Base-by-base conservation (phyloP, 2,329 filamentous ascomycete genomes). In the Fusarium coffeatum region DNA sequence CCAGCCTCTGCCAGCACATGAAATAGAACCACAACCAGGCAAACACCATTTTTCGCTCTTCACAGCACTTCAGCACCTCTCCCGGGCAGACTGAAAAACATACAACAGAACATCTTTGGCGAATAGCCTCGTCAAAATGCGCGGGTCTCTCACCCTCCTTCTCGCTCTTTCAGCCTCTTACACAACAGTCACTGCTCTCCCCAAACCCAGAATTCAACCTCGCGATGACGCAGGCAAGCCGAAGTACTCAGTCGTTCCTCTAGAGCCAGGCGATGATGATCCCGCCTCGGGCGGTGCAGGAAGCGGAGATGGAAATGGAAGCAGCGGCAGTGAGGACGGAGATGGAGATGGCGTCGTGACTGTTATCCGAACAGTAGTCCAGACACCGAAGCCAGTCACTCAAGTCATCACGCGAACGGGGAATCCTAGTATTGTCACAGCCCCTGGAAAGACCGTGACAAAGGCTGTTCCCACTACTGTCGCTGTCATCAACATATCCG, bases 211-310 rank as follows among this genome's bases (percentile, higher is more conserved):
- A 28, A 57, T 77, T 9, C 57, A 67, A 45, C 64, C 60, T 45
- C 78, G 78, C 22, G 75, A 71, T 4, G 49, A 58, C 12, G 54
- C 62, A 18, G 56, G 65, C n/a, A 76, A 76, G 50, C 80, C 79
- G 3, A 73, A 74, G 23, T 83, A 82, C 50, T 80, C 79, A 5
- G 79, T 83, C 30, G 79, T 83, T 8, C 79, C 80, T 16, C 68
- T 82, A n/a, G 79, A 80, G 51, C 79, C 79, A 4, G 73, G 70
- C 18, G 68, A 78, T 8, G 68, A 73, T 25, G 70, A 74, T 16
- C 62, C 72, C 8, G 66, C 59, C 11, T 54, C 48, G 41, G 73
- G 61, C 34, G 72, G 67, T 20, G 70, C 72, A 23, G 72, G 72
- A 34, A 70, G 58, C 43, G 69, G 65, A 56, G 66, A 72, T 62